Percentiles rank a stretch among this genome's conserved stretches.
Conservation (phyloP, 108 stramenopile genomes). For the Bacterosira constricta region DNA sequence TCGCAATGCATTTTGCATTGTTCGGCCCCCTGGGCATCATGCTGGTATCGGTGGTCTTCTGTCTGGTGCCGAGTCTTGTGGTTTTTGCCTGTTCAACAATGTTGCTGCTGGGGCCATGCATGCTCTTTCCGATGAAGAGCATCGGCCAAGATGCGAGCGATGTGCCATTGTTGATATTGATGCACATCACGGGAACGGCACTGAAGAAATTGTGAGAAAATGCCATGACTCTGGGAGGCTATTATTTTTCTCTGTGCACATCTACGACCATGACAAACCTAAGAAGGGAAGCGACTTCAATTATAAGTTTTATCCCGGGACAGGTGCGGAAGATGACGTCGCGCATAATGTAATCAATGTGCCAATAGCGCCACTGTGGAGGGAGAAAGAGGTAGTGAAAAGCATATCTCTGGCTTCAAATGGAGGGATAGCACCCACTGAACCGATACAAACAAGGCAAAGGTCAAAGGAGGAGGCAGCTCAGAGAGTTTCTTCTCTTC, state of each 20-base stretch:
- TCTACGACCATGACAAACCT: constrained; percentile 87
- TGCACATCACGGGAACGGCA: constrained; percentile 98
- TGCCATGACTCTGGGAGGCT: constrained; percentile 87
- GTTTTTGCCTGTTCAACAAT: constrained; percentile 99
- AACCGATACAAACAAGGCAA: constrained; percentile 58
- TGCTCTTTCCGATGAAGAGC: constrained; percentile 84
- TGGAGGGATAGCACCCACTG: constrained; percentile 14
- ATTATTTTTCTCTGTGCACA: constrained; percentile 94
- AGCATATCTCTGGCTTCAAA: constrained; percentile 37
- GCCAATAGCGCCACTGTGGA: constrained; percentile 93
- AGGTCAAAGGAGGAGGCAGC: constrained; percentile 39
- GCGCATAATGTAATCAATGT: constrained; percentile 95
- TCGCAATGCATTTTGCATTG: constrained; percentile 94
- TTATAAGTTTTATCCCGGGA: constrained; percentile 97
- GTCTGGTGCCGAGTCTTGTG: constrained; percentile 93
- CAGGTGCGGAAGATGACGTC: constrained; percentile 88
- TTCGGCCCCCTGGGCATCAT: constrained; percentile 99
- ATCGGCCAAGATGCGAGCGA: constrained; percentile 73
- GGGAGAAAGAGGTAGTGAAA: constrained; percentile 52
- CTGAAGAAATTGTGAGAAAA: constrained; percentile 93
- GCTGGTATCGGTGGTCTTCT: constrained; percentile 90
- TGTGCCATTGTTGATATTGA: constrained; percentile 98
- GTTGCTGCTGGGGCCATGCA: constrained; percentile 97
- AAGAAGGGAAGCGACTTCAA: constrained; percentile 51
- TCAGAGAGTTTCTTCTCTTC: constrained; percentile 8